phyloP scores from a whole-genome alignment of 106 monocot genomes.

The Xerophyta viscosa region DNA sequence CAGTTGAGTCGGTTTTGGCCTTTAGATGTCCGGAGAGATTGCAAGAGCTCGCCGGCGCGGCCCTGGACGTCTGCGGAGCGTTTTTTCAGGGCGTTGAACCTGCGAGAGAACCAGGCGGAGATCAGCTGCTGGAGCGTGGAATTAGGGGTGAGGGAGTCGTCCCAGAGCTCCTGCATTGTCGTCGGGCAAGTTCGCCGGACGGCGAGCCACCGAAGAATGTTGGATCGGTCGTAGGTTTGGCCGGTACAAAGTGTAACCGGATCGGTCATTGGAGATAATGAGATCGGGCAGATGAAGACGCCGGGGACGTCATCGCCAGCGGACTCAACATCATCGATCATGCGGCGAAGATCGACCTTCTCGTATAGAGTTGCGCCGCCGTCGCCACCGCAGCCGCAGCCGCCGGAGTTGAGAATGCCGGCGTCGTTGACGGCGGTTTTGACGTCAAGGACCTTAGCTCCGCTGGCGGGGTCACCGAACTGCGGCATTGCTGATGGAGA shows the following conservation, averaged over 20 bases:
- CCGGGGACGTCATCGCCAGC: constrained; percentile 37
- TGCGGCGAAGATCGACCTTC: constrained; percentile 47
- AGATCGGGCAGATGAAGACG: constrained; percentile 98
- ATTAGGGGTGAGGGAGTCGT: constrained; percentile 63
- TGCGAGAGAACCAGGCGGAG: constrained; percentile 63
- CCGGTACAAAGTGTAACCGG: constrained; percentile 92
- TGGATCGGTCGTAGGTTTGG: constrained; percentile 80
- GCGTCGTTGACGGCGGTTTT: constrained; percentile 73
- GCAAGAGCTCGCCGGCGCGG: constrained; percentile 31
- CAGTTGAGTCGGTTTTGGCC: constrained; percentile 28
- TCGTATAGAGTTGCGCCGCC: too few species aligned
- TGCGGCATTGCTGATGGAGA: too few species aligned
- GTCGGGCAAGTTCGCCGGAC: constrained; percentile 82
- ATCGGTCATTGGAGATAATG: constrained; percentile 82
- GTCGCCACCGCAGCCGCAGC: too few species aligned
- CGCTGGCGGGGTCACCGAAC: constrained; percentile 24
- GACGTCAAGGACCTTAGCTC: constrained; percentile 52
- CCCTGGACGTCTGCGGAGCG: constrained; percentile 60
- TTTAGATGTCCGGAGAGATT: constrained; percentile 28
- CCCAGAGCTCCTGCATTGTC: constrained; percentile 96
- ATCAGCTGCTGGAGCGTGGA: constrained; percentile 65
- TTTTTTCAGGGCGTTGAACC: constrained; percentile 43
- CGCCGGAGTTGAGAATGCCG: constrained; percentile 43
- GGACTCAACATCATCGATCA: constrained; percentile 56
- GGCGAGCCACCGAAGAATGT: constrained; percentile 71